A percentile compares a stretch with the other conserved stretches of the same genome.
phyloP scores from a whole-genome alignment of 371 early-diverging fungal species.

The Sporodiniella umbellata region DNA sequence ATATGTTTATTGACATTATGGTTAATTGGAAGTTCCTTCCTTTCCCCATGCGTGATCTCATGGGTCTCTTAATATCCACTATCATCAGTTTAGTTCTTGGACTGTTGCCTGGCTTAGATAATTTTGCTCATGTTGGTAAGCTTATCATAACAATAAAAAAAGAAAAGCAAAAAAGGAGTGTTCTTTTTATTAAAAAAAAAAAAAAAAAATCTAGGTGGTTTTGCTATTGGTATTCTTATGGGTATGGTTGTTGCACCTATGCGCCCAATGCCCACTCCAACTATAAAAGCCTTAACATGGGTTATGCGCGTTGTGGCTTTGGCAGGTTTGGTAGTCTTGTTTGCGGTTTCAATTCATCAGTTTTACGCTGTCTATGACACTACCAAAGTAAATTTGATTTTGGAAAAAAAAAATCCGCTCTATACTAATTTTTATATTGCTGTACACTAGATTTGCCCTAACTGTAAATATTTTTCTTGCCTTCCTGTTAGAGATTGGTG shows the following conservation, averaged over 20 bases:
- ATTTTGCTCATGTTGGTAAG: conserved; percentile 70
- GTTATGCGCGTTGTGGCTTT: conserved; percentile 37
- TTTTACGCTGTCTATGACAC: conserved; percentile 48
- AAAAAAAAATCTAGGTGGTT: conserved; percentile 59
- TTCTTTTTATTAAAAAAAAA: conserved; percentile 23
- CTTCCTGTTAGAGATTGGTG: conserved; percentile 37
- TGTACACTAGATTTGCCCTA: conserved; percentile 35
- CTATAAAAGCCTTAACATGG: conserved; percentile 35
- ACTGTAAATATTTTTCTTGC: conserved; percentile 44
- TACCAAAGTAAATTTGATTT: conserved; percentile 30
- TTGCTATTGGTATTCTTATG: conserved; percentile 51
- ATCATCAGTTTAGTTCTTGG: conserved; percentile 70
- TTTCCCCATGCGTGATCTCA: conserved; percentile 66
- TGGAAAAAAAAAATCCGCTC: not conserved
- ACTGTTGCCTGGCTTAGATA: conserved; percentile 72
- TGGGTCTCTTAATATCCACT: conserved; percentile 61
- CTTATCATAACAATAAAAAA: conserved; percentile 6
- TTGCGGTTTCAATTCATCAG: conserved; percentile 35
- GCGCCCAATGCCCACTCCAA: conserved; percentile 31
- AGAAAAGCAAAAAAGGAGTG: no score
- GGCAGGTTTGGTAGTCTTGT: conserved; percentile 31
- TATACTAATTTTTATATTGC: conserved; percentile 8
- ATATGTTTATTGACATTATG: conserved; percentile 75
- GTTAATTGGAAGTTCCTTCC: conserved; percentile 74
- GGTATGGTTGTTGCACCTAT: conserved; percentile 51